phyloP scores from a whole-genome alignment of 2,329 filamentous ascomycete species.

The Exophiala alcalophila region DNA sequence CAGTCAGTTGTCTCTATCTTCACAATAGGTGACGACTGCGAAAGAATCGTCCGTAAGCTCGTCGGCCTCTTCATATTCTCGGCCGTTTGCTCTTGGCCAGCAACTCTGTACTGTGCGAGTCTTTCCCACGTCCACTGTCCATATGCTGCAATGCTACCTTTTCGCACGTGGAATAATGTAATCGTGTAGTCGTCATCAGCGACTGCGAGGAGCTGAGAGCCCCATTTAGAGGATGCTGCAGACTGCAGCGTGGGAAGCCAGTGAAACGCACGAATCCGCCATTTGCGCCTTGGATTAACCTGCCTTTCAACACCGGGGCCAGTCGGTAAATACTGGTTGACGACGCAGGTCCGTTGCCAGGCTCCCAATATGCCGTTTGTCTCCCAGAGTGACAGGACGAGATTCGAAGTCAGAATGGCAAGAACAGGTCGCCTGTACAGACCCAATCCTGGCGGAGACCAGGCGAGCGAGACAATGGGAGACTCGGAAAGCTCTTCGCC shows the following conservation, averaged over 20 bases:
- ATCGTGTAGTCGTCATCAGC: conserved; percentile 37
- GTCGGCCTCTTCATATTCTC: not conserved
- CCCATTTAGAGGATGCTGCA: conserved; percentile 33
- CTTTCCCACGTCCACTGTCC: conserved; percentile 21
- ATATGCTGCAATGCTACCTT: conserved; percentile 17
- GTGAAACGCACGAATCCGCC: conserved; percentile 41
- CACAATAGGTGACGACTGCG: conserved; percentile 16
- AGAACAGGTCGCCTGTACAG: conserved; percentile 54
- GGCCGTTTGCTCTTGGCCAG: not conserved
- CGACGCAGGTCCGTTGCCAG: conserved; percentile 53
- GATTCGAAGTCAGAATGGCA: conserved; percentile 55
- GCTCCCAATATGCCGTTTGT: conserved; percentile 44
- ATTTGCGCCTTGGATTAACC: conserved; percentile 32
- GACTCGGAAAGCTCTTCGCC: conserved; percentile 59
- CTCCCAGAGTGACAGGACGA: conserved; percentile 57
- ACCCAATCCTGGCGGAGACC: conserved; percentile 57
- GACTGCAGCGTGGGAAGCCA: conserved; percentile 35
- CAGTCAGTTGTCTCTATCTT: conserved; percentile 14
- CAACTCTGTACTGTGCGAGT: conserved; percentile 4
- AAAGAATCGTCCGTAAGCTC: conserved; percentile 9
- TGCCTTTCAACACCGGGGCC: conserved; percentile 17
- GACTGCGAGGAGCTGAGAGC: conserved; percentile 36
- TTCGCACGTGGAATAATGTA: conserved; percentile 16
- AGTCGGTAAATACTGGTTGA: conserved; percentile 49
- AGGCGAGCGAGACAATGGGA: conserved; percentile 49